phyloP scores from a whole-genome alignment of 768 basidiomycete species.

The Lentinula sp. region DNA sequence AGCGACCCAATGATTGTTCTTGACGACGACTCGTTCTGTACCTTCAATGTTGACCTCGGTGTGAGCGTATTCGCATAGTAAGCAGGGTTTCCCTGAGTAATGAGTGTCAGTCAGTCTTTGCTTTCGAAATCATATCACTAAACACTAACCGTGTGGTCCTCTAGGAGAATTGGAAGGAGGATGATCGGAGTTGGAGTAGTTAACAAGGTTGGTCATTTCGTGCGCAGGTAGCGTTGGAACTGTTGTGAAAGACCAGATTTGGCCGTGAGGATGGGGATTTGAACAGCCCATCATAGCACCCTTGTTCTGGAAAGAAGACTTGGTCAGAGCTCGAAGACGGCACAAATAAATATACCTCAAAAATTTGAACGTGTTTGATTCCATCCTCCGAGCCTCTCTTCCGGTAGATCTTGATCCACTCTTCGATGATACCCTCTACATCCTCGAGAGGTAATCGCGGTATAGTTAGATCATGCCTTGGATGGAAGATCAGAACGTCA shows the following conservation, averaged over 20 bases:
- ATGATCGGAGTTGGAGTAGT: slow-evolving; percentile 33
- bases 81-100: slow-evolving; percentile 46
- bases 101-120: neutral
- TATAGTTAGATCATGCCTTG: slow-evolving; percentile 79
- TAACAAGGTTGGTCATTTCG: slow-evolving; percentile 53
- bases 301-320: slow-evolving; percentile 58
- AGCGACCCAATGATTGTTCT: slow-evolving; percentile 75
- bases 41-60: slow-evolving; percentile 44
- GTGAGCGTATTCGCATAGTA: slow-evolving; percentile 77
- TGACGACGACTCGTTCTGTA: slow-evolving; percentile 52
- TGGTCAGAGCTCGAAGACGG: neutral
- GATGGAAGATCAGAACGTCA: slow-evolving; percentile 85
- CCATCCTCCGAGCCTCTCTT: slow-evolving; percentile 56
- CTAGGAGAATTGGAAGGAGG: slow-evolving; percentile 42
- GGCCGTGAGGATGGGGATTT: slow-evolving; percentile 92
- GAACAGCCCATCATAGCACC: slow-evolving; percentile 94
- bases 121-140: neutral
- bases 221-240: slow-evolving; percentile 66
- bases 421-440: slow-evolving; percentile 58
- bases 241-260: slow-evolving; percentile 75
- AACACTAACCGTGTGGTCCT: slow-evolving; percentile 38
- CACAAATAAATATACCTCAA: slow-evolving; percentile 52
- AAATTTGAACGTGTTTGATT: slow-evolving; percentile 81
- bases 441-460: slow-evolving; percentile 54
- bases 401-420: slow-evolving; percentile 67